phyloP scores from a whole-genome alignment of 352 stramenopile species.

The Pythium phragmitis region DNA sequence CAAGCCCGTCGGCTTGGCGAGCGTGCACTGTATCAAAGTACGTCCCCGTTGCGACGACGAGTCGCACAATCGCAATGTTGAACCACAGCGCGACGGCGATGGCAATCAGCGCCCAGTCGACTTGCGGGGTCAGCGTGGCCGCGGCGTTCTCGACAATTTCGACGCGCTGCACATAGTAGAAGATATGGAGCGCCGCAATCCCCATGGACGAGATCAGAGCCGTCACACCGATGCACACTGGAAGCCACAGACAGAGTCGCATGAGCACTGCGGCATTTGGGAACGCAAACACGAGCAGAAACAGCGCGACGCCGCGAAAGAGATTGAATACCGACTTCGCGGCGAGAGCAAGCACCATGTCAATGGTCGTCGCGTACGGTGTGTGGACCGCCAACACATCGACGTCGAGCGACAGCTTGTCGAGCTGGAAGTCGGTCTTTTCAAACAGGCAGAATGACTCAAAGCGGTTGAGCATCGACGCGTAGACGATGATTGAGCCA shows the following conservation, averaged over 20 bases:
- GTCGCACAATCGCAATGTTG: conserved; percentile 35
- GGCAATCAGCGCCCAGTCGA: conserved; percentile 40
- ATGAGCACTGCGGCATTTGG: conserved; percentile 42
- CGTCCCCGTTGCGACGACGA: conserved; percentile 32
- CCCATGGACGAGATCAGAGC: conserved; percentile 42
- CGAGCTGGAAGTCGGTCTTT: conserved; percentile 21
- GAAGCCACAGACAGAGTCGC: conserved; percentile 35
- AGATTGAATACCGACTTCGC: conserved; percentile 64
- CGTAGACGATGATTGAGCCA: conserved; percentile 50
- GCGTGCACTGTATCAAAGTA: conserved; percentile 43
- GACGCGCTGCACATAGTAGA: conserved; percentile 56
- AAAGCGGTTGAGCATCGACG: conserved; percentile 61
- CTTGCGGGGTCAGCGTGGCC: conserved; percentile 33
- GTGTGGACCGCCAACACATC: conserved; percentile 46
- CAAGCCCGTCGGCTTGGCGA: conserved; percentile 34
- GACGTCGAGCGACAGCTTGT: conserved; percentile 35
- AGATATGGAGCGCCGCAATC: conserved; percentile 43
- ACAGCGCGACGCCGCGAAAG: conserved; percentile 50
- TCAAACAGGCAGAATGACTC: conserved; percentile 52
- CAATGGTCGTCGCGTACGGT: conserved; percentile 35
- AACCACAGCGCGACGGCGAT: conserved; percentile 49
- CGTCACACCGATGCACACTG: conserved; percentile 42
- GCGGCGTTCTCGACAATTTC: conserved; percentile 34
- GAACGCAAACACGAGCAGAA: conserved; percentile 57
- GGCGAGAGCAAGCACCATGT: conserved; percentile 38